phyloP scores from a whole-genome alignment of 345 rosid species.

The Linum tenue region DNA sequence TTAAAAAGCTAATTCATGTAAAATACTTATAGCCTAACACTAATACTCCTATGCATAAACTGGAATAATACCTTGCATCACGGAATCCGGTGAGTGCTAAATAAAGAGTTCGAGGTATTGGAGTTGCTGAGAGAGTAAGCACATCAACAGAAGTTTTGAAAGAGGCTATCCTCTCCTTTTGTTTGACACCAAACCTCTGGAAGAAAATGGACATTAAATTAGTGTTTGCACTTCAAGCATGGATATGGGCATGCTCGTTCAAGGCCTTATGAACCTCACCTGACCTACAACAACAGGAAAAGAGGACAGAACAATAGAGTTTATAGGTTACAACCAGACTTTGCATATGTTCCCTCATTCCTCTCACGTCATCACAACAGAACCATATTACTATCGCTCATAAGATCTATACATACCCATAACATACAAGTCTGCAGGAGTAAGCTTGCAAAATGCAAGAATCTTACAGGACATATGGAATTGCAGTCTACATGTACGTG shows the following conservation, averaged over 20 bases:
- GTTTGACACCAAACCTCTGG: conserved; percentile 97
- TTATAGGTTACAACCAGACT: background rate
- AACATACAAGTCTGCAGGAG: background rate
- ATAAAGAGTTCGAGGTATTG: conserved; percentile 93
- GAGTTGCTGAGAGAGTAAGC: conserved; percentile 92
- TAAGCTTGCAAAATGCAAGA: background rate
- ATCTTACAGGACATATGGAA: background rate
- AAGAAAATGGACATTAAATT: conserved; percentile 17
- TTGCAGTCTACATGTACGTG: background rate
- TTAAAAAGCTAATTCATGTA: background rate
- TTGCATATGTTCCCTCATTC: background rate
- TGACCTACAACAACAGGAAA: background rate
- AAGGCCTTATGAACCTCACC: background rate
- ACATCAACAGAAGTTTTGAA: conserved; percentile 92
- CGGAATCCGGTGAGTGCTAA: conserved; percentile 95
- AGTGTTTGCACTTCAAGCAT: background rate
- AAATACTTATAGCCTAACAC: background rate
- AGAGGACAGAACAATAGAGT: background rate
- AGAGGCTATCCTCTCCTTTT: conserved; percentile 94
- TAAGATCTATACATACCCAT: background rate
- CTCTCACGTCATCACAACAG: background rate
- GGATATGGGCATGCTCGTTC: background rate
- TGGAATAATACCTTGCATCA: conserved; percentile 69
- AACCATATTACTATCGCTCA: background rate
- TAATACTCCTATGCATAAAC: too few species aligned